Base-by-base conservation (phyloP, 164 flowering plant species). In the Sedum album region DNA sequence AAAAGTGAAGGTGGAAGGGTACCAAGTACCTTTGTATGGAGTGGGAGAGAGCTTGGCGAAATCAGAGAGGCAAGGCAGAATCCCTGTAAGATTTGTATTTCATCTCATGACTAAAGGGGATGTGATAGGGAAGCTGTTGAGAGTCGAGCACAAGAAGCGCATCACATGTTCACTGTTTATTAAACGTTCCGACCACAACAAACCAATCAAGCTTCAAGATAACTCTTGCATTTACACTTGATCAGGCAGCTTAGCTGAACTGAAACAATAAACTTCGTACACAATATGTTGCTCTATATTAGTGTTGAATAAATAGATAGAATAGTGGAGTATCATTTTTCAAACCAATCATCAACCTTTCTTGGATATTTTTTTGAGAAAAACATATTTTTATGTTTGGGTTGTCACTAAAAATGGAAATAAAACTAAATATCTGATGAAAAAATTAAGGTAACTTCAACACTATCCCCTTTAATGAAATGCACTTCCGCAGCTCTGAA, bases 101-200 rank as follows among this genome's bases (percentile, higher is more conserved):
- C 79, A 73, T 20, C 65, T 86, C 2, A 35, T 69, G n/a, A 69
- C 84, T 8, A 62, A 64, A 63, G 91, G 87, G 51, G 57, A 80
- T 55, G 70, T 84, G 57, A 79, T 83, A 1, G 91, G 87, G 31
- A 74, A 75, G 74, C 36, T 86, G 73, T 83, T 84, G 62, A 82
- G 39, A 62, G 73, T 83, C 5, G 76, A 66, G 74, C 88, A 79
- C 51, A 25, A 20, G 13, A 69, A 62, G 39, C 80, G 15, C 11
- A 31, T 79, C 11, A 70, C 83, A 1, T 86, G 88, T 55, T 71
- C 80, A 0, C 23, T 84, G 5, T 64, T 70, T 46, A 65, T 84
- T 31, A 66, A 68, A 41, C 53, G 82, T 18, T 55, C 20, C 13
- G 61, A 55, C 11, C 0, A 4, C 17, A 55, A 25, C 30, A 53